Base-by-base conservation (phyloP, 768 basidiomycete genomes). In the Suillus fuscotomentosus region DNA sequence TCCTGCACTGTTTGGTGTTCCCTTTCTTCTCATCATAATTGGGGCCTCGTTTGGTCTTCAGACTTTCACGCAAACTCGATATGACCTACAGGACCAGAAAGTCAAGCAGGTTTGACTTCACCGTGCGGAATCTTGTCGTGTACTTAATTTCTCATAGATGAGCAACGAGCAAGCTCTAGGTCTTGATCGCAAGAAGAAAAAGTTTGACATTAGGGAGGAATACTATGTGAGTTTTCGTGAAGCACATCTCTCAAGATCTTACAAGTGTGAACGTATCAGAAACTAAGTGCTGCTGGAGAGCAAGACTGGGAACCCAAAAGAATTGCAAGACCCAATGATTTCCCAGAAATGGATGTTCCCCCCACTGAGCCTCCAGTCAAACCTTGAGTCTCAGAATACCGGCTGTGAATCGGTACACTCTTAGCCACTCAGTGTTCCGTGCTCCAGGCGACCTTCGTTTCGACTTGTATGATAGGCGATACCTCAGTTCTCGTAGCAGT, bases 321-420 rank as follows among this genome's bases (percentile, higher is more conserved):
- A 45, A 92, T 97, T 41, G 82, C 83, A 38, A 82, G 96, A 48
- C 93, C 95, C 4, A 86, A 87, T 45, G 96, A 95, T 20, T 77
- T 94, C n/a, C 93, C 94, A 1, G 95, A 97, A 73, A 97, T 94
- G 96, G 96, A 95, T 62, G 88, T 92, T 27, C 85, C 91, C 22
- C 92, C 93, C 3, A 78, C 85, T 3, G 85, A 85, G 71, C 83
- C 85, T 15, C 76, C 80, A n/a, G 31, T 20, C 36, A 65, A 63
- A 20, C 20, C 62, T 54, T 65, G 42, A 65, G 38, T 47, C n/a
- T 24, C 42, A 41, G 55, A 39, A 27, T 24, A 5, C 24, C 24
- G 24, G 39, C 3, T 17, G 39, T 20, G 36, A 38, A 38, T 10
- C 36, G 24, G 22, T 27, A 59, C 24, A 24, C 3, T 41, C 39